Evolutionary conservation across 2,329 filamentous ascomycete species (phyloP).

Genomic region (Aureobasidium sp.): DNA sequence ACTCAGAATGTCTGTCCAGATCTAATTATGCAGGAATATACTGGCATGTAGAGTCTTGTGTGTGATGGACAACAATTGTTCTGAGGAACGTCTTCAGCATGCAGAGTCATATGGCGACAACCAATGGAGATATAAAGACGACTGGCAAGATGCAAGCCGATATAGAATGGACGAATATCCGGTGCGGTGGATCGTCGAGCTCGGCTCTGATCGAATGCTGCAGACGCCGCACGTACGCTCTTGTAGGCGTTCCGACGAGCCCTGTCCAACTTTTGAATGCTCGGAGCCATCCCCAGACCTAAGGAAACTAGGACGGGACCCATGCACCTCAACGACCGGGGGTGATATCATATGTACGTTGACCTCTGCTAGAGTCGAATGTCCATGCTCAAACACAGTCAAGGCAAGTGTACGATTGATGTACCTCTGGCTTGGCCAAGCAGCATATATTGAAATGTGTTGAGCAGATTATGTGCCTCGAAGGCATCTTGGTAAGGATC

Average conservation of each 20-base stretch:
- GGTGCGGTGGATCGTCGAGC: not conserved
- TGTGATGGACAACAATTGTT: too few relatives aligned
- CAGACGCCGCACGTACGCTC: not conserved
- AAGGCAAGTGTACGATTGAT: not conserved
- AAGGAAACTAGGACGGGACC: not conserved
- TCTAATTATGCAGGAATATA: not conserved
- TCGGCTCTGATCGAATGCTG: not conserved
- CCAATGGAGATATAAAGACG: not conserved
- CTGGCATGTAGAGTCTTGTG: not conserved
- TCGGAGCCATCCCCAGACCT: not conserved
- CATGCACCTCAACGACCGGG: not conserved
- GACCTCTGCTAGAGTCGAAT: not conserved
- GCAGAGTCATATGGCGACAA: not conserved
- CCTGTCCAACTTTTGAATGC: not conserved
- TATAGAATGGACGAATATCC: not conserved
- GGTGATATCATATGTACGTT: not conserved
- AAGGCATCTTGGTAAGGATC: not conserved
- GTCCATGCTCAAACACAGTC: not conserved
- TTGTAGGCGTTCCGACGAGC: not conserved
- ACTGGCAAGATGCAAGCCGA: not conserved
- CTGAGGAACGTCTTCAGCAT: not conserved
- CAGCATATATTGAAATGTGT: not conserved
- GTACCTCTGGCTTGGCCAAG: not conserved
- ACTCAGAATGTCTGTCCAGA: not conserved
- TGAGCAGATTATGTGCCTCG: not conserved